phyloP scores from a whole-genome alignment of 108 stramenopile genomes.

The Fragilariopsis cylindrus region DNA sequence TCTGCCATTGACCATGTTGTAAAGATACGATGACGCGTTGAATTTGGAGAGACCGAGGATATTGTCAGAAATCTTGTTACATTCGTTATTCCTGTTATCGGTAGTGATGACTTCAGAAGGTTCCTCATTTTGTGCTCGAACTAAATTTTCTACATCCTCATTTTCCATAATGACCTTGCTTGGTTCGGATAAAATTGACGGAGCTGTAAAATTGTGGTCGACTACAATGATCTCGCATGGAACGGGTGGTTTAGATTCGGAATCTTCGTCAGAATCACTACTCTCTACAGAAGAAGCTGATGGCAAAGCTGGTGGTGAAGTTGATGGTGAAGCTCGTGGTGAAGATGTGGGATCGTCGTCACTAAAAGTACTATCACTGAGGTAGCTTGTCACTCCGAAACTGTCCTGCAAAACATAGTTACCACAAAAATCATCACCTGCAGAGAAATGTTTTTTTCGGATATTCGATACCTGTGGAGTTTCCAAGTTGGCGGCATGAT shows the following conservation, averaged over 20 bases:
- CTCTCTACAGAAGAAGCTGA: not conserved
- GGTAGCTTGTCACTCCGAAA: not conserved
- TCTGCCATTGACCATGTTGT: not conserved
- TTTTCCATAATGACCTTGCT: conserved; percentile 3
- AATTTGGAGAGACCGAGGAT: too few relatives aligned
- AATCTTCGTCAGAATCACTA: not conserved
- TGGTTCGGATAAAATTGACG: not conserved
- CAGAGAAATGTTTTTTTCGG: not conserved
- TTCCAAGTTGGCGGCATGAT: not conserved
- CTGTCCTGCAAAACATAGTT: not conserved
- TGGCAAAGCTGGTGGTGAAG: not conserved
- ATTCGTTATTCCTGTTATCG: not conserved
- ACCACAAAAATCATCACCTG: not conserved
- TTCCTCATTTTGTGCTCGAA: not conserved
- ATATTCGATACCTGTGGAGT: conserved; percentile 7
- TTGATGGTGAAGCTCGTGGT: not conserved
- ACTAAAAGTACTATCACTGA: not conserved
- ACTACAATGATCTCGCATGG: not conserved
- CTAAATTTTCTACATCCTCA: conserved; percentile 3
- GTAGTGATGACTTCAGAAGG: not conserved
- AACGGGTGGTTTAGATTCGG: not conserved
- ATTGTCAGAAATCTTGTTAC: not conserved
- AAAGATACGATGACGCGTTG: too few relatives aligned
- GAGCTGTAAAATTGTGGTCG: not conserved
- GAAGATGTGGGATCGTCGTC: not conserved